Evolutionary conservation across 768 basidiomycete genomes (phyloP).

Genomic region (Lactifluus piperatus): DNA sequence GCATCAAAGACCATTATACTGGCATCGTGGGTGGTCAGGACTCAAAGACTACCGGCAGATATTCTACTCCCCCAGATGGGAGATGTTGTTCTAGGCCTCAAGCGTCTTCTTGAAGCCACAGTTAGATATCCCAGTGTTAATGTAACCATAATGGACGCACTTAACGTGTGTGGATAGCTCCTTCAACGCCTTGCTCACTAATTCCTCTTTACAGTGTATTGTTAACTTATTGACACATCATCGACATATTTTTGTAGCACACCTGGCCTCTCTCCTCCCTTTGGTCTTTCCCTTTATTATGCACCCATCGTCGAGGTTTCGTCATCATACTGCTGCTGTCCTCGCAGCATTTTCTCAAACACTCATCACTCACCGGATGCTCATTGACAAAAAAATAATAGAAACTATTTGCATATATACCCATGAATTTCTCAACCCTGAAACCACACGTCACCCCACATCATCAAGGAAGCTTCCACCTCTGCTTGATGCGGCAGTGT

Average conservation of each 20-base stretch:
- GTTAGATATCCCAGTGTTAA: not conserved
- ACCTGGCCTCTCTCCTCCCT: conserved; percentile 4
- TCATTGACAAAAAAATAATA: not conserved
- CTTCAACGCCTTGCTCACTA: not conserved
- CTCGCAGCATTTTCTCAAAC: conserved; percentile 9
- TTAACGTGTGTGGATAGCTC: not conserved
- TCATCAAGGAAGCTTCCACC: conserved; percentile 11
- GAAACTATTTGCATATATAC: conserved; percentile 9
- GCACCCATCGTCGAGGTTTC: conserved; percentile 8
- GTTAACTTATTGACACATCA: conserved; percentile 7
- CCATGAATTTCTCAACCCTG: conserved; percentile 9
- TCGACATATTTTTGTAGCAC: not conserved
- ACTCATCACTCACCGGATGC: not conserved
- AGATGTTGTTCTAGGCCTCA: not conserved
- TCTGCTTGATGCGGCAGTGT: conserved; percentile 7
- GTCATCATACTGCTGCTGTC: conserved; percentile 5
- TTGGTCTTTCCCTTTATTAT: conserved; percentile 9
- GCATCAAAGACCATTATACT: conserved; percentile 3
- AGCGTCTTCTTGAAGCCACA: conserved; percentile 1
- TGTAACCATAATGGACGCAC: conserved; percentile 9
- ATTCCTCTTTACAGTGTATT: conserved; percentile 1
- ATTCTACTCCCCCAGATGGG: conserved; percentile 5
- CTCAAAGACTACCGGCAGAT: conserved; percentile 7
- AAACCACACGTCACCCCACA: conserved; percentile 14
- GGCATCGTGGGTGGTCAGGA: conserved; percentile 10